Percentiles rank a stretch among this genome's conserved stretches.
Evolutionary conservation across 768 basidiomycete species (phyloP).

Genomic region (Kwoniella sp.): DNA sequence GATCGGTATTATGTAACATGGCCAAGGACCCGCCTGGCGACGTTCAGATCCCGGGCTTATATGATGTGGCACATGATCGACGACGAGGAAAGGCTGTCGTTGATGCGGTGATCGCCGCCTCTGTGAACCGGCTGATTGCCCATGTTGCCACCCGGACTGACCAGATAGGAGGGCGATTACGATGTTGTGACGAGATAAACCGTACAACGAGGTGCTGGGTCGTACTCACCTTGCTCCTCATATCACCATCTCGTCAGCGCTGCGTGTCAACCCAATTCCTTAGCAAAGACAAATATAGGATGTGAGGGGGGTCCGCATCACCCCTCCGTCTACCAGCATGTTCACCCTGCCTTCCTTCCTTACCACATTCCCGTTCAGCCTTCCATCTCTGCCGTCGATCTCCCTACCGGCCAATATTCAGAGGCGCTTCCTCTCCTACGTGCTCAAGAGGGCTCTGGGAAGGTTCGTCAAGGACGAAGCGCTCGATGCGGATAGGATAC

Average conservation of each 20-base stretch:
- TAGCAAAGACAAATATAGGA: too few species aligned
- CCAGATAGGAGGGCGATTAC: too few species aligned
- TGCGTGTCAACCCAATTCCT: too few species aligned
- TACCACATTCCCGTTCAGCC: slow-evolving; percentile 31
- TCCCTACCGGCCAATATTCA: slow-evolving; percentile 61
- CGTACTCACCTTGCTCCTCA: too few species aligned
- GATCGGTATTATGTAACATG: too few species aligned
- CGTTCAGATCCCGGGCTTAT: background rate
- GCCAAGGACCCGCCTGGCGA: too few species aligned
- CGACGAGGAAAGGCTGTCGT: background rate
- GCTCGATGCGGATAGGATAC: slow-evolving; percentile 77
- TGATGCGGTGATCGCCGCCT: background rate
- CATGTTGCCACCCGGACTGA: too few species aligned
- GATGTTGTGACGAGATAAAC: too few species aligned
- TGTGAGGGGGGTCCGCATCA: too few species aligned
- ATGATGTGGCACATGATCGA: background rate
- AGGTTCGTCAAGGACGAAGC: slow-evolving; percentile 84
- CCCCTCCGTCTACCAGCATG: too few species aligned
- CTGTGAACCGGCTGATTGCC: background rate
- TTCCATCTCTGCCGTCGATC: slow-evolving; percentile 48
- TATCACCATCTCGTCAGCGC: too few species aligned
- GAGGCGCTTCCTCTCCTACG: slow-evolving; percentile 80
- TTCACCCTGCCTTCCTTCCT: slow-evolving; percentile 35
- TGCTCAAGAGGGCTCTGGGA: slow-evolving; percentile 75
- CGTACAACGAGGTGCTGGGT: too few species aligned